Conservation (phyloP, 768 basidiomycete species). For the Gymnopilus dilepis region DNA sequence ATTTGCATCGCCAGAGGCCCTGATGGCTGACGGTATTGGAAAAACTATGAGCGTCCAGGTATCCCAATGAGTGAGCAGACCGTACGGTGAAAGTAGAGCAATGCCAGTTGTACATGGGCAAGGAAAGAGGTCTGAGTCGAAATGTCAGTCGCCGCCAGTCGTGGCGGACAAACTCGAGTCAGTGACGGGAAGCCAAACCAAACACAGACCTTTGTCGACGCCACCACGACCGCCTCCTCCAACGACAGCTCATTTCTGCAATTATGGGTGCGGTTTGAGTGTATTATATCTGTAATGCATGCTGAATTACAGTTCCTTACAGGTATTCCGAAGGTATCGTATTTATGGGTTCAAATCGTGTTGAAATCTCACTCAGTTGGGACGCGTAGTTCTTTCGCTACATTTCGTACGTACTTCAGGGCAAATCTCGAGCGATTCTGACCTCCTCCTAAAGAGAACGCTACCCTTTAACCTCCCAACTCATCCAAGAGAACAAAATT, state of each 20-base stretch:
- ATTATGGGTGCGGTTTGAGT: slow-evolving; percentile 29
- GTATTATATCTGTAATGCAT: not conserved
- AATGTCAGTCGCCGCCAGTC: too few relatives aligned
- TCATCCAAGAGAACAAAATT: slow-evolving; percentile 98
- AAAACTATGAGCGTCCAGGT: too few relatives aligned
- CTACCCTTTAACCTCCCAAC: slow-evolving; percentile 96
- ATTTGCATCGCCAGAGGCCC: too few relatives aligned
- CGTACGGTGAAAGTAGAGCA: too few relatives aligned
- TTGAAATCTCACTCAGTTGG: slow-evolving; percentile 3
- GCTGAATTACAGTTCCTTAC: not conserved
- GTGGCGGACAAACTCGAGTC: slow-evolving; percentile 4
- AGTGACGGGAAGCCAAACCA: slow-evolving; percentile 9
- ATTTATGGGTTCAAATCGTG: not conserved
- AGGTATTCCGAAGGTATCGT: slow-evolving; percentile 66
- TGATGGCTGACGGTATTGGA: too few relatives aligned
- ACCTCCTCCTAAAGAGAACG: slow-evolving; percentile 68
- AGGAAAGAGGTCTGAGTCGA: too few relatives aligned
- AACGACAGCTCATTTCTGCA: slow-evolving; percentile 4
- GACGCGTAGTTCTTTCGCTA: slow-evolving; percentile 88
- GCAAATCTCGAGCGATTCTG: not conserved
- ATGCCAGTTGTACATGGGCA: too few relatives aligned
- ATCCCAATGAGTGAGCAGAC: too few relatives aligned
- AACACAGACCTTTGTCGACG: slow-evolving; percentile 23
- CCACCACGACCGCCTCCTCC: slow-evolving; percentile 20
- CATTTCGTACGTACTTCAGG: slow-evolving; percentile 70